Percentiles rank a stretch among this genome's conserved stretches.
Evolutionary conservation across 2,329 filamentous ascomycete species (phyloP).

Genomic region (Macrophomina pseudophaseolina): DNA sequence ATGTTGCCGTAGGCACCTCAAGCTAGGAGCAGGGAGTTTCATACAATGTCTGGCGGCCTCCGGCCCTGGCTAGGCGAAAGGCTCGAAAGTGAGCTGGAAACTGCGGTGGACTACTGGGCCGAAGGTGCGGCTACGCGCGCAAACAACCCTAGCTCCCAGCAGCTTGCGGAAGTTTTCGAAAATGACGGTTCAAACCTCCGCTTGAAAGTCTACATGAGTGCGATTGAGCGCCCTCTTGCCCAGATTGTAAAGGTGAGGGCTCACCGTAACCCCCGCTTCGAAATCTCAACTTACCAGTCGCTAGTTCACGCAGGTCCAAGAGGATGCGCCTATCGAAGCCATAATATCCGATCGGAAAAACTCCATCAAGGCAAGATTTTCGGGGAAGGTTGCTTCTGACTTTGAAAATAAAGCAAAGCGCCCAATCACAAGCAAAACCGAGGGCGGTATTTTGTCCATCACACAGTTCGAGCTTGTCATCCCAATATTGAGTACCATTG

Average conservation of each 20-base stretch:
- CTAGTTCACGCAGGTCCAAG: slow-evolving; percentile 1
- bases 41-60: not conserved
- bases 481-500: not conserved
- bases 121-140: not conserved
- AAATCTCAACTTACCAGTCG: not conserved
- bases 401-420: slow-evolving; percentile 26
- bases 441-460: slow-evolving; percentile 29
- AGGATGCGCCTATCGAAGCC: slow-evolving; percentile 32
- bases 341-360: slow-evolving; percentile 38
- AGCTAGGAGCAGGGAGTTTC: too few relatives aligned
- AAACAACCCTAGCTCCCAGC: not conserved
- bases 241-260: slow-evolving; percentile 34
- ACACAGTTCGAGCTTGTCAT: slow-evolving; percentile 7
- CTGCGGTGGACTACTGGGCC: not conserved
- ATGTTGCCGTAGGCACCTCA: too few relatives aligned
- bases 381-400: slow-evolving; percentile 27
- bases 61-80: not conserved
- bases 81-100: slow-evolving; percentile 4
- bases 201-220: slow-evolving; percentile 30
- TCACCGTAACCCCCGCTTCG: not conserved
- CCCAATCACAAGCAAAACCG: not conserved
- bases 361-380: slow-evolving; percentile 32
- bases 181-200: slow-evolving; percentile 43
- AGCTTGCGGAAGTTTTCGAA: slow-evolving; percentile 35
- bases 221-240: slow-evolving; percentile 28